Percentiles rank a stretch among this genome's conserved stretches.
phyloP scores from a whole-genome alignment of 345 rosid species.

The Dimocarpus longan region DNA sequence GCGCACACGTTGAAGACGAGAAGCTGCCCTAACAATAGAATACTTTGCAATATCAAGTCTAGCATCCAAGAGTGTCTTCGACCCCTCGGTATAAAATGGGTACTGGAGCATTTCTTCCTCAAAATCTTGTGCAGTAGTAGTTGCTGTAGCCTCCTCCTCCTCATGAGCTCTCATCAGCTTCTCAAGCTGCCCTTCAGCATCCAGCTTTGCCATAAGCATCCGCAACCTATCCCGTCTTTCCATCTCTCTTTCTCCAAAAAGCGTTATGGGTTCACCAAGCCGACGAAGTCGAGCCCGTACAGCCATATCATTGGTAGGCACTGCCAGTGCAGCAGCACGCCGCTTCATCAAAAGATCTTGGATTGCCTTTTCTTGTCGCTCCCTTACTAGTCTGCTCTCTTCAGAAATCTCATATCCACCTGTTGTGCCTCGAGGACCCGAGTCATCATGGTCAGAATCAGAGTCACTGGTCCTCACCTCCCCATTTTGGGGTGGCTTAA shows the following conservation, averaged over 20 bases:
- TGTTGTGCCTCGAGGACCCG: conserved; percentile 12
- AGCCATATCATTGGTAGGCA: conserved; percentile 95
- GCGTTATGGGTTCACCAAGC: conserved; percentile 89
- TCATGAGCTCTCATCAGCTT: conserved; percentile 85
- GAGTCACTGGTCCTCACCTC: conserved; percentile 52
- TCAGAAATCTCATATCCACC: conserved; percentile 72
- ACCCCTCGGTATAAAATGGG: conserved; percentile 87
- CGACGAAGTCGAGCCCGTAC: conserved; percentile 86
- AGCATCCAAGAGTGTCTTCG: conserved; percentile 68
- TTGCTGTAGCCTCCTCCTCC: conserved; percentile 70
- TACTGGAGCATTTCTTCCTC: conserved; percentile 70
- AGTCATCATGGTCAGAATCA: conserved; percentile 62
- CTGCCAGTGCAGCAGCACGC: conserved; percentile 90
- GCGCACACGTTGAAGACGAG: conserved; percentile 64
- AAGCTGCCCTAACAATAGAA: conserved; percentile 68
- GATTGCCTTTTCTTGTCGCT: conserved; percentile 86
- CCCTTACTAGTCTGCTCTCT: conserved; percentile 65
- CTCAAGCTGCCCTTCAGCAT: conserved; percentile 79
- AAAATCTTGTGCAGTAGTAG: conserved; percentile 48
- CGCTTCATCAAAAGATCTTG: conserved; percentile 84
- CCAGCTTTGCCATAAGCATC: conserved; percentile 85
- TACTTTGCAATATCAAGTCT: conserved; percentile 77
- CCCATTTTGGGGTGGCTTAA: conserved; percentile 69
- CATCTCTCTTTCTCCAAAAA: conserved; percentile 96
- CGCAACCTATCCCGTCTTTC: conserved; percentile 91